Evolutionary conservation across 2,329 filamentous ascomycete genomes (phyloP).

Genomic region (Colletotrichum sp.): DNA sequence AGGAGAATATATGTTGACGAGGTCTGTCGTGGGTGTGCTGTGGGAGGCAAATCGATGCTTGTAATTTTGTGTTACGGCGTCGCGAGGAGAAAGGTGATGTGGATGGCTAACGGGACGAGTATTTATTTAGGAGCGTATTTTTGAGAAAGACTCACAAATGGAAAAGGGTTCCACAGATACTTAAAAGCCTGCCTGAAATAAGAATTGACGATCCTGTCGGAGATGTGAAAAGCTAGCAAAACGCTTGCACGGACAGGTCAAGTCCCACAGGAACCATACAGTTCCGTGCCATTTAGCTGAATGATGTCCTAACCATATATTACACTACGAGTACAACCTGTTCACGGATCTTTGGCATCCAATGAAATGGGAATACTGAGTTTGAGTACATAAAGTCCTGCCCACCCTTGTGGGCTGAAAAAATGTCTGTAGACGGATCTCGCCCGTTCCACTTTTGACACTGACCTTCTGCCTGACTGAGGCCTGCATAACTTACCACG

Average conservation of each 20-base stretch:
- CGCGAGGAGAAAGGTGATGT: neutral
- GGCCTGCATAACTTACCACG: neutral
- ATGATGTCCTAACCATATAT: neutral
- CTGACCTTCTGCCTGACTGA: neutral
- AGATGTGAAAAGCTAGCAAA: neutral
- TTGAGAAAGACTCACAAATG: neutral
- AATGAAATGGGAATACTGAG: neutral
- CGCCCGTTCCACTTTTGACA: neutral
- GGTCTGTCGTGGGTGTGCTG: neutral
- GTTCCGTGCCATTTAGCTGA: neutral
- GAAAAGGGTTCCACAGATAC: rapidly evolving
- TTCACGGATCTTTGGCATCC: neutral
- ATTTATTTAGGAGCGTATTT: neutral
- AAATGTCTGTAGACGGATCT: neutral
- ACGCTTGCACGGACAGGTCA: neutral
- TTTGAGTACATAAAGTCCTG: neutral
- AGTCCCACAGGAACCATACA: neutral
- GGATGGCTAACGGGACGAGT: neutral
- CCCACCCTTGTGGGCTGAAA: neutral
- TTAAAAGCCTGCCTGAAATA: neutral
- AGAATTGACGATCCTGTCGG: neutral
- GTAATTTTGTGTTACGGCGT: neutral
- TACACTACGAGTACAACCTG: neutral
- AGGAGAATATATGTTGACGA: neutral
- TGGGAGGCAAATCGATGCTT: neutral